These are phyloP conservation scores for Jackrogersella multiformis DNA, from an alignment of 495 filamentous ascomycete species.

Conservation along the genomic window DNA sequence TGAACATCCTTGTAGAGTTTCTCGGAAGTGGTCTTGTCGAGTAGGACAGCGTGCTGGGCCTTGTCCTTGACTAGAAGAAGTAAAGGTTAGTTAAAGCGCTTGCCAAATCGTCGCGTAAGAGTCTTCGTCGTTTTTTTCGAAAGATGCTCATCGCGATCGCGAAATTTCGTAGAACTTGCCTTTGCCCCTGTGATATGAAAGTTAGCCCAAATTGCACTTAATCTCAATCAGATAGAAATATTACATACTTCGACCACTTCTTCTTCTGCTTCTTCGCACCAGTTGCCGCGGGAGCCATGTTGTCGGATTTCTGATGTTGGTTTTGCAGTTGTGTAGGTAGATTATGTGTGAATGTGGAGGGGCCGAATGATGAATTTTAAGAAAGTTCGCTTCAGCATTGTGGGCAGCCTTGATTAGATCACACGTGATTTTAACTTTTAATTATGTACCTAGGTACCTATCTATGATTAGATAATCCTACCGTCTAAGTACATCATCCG, in stretches of 20 bases:
- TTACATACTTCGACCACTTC: constrained; percentile 95
- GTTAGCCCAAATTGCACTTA: constrained; percentile 33
- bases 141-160: constrained; percentile 26
- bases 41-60: constrained; percentile 92
- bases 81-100: constrained; percentile 35
- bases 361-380: constrained; percentile 51
- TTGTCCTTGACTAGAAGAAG: constrained; percentile 94
- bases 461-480: neutral
- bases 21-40: constrained; percentile 82
- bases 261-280: constrained; percentile 99
- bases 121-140: constrained; percentile 16
- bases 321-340: constrained; percentile 56
- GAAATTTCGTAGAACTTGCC: constrained; percentile 40
- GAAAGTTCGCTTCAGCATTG: constrained; percentile 47
- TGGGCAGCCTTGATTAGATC: constrained; percentile 22
- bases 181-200: constrained; percentile 44
- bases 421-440: constrained; percentile 31
- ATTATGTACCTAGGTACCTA: neutral
- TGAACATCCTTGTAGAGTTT: constrained; percentile 99
- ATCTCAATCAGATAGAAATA: neutral
- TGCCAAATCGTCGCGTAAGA: constrained; percentile 11
- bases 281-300: constrained; percentile 79
- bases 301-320: constrained; percentile 54
- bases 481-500: neutral
- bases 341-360: constrained; percentile 46